Conservation (phyloP, 768 basidiomycete genomes). For the Mycena kentingensis region DNA sequence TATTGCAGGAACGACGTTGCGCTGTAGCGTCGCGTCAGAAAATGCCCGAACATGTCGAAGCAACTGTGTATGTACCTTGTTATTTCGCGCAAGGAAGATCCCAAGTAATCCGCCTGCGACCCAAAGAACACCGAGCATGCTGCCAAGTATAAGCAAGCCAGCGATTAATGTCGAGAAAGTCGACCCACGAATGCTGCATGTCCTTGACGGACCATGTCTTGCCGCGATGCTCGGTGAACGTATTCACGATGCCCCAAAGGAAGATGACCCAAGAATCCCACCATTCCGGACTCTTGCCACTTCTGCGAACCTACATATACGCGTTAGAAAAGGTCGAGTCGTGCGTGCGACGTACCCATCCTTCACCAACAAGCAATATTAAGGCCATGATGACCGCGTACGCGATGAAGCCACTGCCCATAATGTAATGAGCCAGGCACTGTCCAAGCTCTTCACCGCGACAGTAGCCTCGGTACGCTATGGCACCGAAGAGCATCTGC, state of each 20-base stretch:
- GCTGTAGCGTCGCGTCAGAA: conserved; percentile 37
- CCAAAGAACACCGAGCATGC: conserved; percentile 78
- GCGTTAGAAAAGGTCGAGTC: too few relatives aligned
- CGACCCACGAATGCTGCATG: conserved; percentile 87
- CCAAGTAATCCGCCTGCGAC: conserved; percentile 92
- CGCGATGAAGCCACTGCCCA: conserved; percentile 89
- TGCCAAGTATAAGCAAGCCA: conserved; percentile 28
- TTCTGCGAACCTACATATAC: too few relatives aligned
- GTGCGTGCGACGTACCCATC: too few relatives aligned
- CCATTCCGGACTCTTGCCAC: conserved; percentile 77
- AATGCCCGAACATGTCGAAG: not conserved
- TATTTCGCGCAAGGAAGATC: conserved; percentile 76
- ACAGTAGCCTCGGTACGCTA: conserved; percentile 77
- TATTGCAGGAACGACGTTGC: conserved; percentile 77
- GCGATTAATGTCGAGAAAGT: not conserved
- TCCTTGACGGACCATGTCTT: conserved; percentile 85
- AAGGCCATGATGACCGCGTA: conserved; percentile 84
- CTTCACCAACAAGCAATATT: conserved; percentile 73
- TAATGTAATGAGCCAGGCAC: conserved; percentile 87
- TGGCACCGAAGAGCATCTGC: conserved; percentile 86
- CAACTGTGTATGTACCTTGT: conserved; percentile 51
- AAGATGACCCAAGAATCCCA: conserved; percentile 77
- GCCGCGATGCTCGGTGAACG: conserved; percentile 90
- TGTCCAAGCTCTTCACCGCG: conserved; percentile 76
- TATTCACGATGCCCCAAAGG: conserved; percentile 77